Percentiles rank a stretch among this genome's conserved stretches.
These are phyloP conservation scores for Taphrina communis DNA, from an alignment of 1,139 yeast genomes.

Conservation along the genomic window DNA sequence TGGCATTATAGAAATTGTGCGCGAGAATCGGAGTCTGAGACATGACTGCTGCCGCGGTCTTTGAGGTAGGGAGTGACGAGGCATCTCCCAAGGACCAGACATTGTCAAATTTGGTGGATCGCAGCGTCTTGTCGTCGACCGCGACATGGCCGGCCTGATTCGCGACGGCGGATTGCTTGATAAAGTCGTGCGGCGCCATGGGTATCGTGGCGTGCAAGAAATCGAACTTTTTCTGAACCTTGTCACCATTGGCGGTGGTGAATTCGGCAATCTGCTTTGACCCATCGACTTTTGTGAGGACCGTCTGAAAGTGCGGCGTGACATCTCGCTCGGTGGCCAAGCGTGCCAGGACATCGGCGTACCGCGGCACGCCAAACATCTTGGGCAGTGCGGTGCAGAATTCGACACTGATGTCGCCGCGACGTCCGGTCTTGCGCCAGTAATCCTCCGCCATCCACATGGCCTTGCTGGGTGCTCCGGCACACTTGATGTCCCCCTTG, in stretches of 20 bases:
- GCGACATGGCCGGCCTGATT: constrained; percentile 40
- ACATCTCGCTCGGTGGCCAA: constrained; percentile 35
- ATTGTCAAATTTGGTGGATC: constrained; percentile 40
- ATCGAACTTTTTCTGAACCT: constrained; percentile 34
- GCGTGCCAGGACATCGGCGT: constrained; percentile 40
- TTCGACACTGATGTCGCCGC: constrained; percentile 37
- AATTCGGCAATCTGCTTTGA: constrained; percentile 36
- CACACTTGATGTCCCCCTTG: constrained; percentile 42
- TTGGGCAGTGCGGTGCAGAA: constrained; percentile 40
- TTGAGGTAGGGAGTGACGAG: constrained; percentile 41
- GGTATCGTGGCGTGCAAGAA: constrained; percentile 42
- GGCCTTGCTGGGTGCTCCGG: constrained; percentile 43
- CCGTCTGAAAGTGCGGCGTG: constrained; percentile 33
- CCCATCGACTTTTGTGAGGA: constrained; percentile 41
- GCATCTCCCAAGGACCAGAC: constrained; percentile 43
- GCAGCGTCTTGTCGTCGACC: constrained; percentile 40
- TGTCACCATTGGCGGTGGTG: constrained; percentile 29
- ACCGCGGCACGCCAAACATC: constrained; percentile 41
- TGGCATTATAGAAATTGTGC: constrained; percentile 40
- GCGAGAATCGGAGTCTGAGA: constrained; percentile 42
- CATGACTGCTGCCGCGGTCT: constrained; percentile 43
- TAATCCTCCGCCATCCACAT: constrained; percentile 44
- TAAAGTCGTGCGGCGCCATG: constrained; percentile 42
- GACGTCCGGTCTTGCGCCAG: constrained; percentile 40
- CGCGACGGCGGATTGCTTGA: constrained; percentile 36